Conservation (phyloP, 78 protist species). For the Cavenderia fasciculata region DNA sequence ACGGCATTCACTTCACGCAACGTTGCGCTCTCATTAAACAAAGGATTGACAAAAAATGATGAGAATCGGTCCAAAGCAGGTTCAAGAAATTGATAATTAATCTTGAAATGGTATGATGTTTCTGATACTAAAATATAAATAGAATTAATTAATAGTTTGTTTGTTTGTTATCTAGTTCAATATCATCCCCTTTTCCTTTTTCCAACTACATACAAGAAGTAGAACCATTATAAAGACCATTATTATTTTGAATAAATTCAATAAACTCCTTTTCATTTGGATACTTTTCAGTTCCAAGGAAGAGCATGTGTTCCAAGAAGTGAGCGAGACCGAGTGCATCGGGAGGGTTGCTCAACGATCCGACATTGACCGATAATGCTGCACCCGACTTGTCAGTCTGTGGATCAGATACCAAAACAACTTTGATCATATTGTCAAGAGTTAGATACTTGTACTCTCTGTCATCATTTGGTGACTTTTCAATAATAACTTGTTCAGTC, state of each 20-base stretch:
- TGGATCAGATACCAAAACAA: slow-evolving; percentile 13
- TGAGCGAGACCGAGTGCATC: slow-evolving; percentile 87
- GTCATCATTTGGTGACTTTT: slow-evolving; percentile 66
- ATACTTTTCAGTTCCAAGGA: slow-evolving; percentile 78
- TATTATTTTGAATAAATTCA: neutral
- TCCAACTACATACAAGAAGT: slow-evolving; percentile 12
- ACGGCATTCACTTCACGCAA: slow-evolving; percentile 75
- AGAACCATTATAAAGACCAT: slow-evolving; percentile 26
- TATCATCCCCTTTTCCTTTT: neutral
- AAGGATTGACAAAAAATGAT: slow-evolving; percentile 70
- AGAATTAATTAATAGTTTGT: neutral
- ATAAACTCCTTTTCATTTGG: slow-evolving; percentile 64
- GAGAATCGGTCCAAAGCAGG: slow-evolving; percentile 78
- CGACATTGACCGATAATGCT: slow-evolving; percentile 38
- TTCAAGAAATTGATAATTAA: slow-evolving; percentile 31
- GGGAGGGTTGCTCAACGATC: slow-evolving; percentile 73
- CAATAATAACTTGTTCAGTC: neutral
- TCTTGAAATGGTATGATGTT: slow-evolving; percentile 34
- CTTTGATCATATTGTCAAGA: slow-evolving; percentile 43
- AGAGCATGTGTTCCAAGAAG: slow-evolving; percentile 86
- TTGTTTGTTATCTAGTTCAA: neutral
- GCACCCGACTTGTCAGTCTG: slow-evolving; percentile 10
- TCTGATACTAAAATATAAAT: neutral
- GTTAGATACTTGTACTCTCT: slow-evolving; percentile 33
- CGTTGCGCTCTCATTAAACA: slow-evolving; percentile 36